Percentiles rank a stretch among this genome's conserved stretches.
Evolutionary conservation across 169 alveolate genomes (phyloP).

Genomic region (Eimeria zaria): DNA sequence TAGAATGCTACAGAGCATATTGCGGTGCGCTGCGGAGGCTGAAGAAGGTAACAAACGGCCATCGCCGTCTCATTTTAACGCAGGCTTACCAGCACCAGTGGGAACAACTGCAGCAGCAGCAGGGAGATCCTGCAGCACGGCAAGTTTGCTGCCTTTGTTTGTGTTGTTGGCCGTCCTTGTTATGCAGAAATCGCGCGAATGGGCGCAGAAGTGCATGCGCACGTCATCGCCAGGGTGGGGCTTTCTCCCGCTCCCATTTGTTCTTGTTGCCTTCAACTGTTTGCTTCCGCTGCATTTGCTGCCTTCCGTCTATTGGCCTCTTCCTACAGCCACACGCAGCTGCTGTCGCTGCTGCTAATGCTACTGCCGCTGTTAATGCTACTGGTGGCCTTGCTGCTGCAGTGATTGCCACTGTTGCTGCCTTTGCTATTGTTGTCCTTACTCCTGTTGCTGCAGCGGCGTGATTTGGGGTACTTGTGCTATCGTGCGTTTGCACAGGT

Average conservation of each 20-base stretch:
- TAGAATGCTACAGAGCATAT: constrained; percentile 57
- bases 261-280: not conserved
- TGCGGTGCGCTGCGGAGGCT: constrained; percentile 68
- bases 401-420: not conserved
- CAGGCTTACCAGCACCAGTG: constrained; percentile 6
- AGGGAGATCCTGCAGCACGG: not conserved
- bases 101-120: not conserved
- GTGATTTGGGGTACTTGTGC: not conserved
- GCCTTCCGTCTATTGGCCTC: not conserved
- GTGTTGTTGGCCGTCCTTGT: not conserved
- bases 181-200: constrained; percentile 44
- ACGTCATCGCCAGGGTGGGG: constrained; percentile 75
- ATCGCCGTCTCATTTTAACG: not conserved
- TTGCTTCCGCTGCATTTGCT: not conserved
- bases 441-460: not conserved
- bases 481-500: constrained; percentile 4
- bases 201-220: constrained; percentile 75
- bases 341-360: not conserved
- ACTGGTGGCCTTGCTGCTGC: not conserved
- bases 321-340: not conserved
- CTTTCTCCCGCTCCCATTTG: not conserved
- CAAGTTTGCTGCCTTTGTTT: not conserved
- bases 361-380: not conserved
- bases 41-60: constrained; percentile 52
- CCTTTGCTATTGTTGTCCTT: not conserved